Evolutionary conservation across 305 asterid species (phyloP).

Genomic region (Fraxinus greggii): DNA sequence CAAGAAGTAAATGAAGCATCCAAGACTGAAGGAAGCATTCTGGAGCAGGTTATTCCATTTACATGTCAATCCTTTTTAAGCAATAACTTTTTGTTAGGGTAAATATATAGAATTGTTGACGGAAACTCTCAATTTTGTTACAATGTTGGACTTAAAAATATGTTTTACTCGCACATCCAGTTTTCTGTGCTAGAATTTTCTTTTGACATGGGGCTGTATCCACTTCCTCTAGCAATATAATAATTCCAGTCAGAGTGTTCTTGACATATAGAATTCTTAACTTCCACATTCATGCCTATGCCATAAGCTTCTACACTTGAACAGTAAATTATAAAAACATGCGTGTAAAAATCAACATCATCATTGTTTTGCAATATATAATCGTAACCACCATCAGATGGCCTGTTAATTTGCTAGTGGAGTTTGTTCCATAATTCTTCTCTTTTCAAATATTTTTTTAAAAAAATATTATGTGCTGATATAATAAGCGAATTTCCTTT

Average conservation of each 20-base stretch:
- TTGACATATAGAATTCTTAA: background rate
- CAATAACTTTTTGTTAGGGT: background rate
- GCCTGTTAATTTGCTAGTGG: background rate
- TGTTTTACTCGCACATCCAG: background rate
- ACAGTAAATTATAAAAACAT: background rate
- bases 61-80: background rate
- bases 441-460: background rate
- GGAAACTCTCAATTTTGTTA: background rate
- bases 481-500: slow-evolving; percentile 16
- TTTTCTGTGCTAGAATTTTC: background rate
- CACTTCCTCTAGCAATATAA: background rate
- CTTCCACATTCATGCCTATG: background rate
- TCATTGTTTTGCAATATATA: background rate
- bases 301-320: background rate
- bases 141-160: background rate
- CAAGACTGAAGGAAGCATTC: slow-evolving; percentile 63
- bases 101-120: background rate
- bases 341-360: background rate
- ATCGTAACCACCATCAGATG: background rate
- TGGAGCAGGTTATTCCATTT: slow-evolving; percentile 74
- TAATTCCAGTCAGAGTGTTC: background rate
- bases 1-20: slow-evolving; percentile 75
- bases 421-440: background rate
- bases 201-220: background rate
- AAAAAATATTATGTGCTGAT: background rate